phyloP scores from a whole-genome alignment of 305 asterid genomes.

The Euphrasia arctica region DNA sequence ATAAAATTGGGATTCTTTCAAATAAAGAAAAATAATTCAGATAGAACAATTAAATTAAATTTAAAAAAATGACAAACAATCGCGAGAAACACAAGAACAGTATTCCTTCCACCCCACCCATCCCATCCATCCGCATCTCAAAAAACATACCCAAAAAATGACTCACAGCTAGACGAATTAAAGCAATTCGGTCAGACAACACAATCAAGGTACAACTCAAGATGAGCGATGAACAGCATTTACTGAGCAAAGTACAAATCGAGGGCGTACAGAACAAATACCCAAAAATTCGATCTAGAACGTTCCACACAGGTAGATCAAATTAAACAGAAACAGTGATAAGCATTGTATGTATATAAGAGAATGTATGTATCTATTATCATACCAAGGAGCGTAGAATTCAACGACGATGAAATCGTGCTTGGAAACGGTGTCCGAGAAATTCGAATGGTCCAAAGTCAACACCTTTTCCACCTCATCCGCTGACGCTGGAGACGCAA shows the following conservation, averaged over 20 bases:
- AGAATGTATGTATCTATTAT: not conserved
- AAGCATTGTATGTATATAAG: too few species aligned
- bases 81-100: too few species aligned
- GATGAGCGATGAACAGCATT: constrained; percentile 15
- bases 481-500: constrained; percentile 36
- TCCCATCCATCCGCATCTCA: not conserved
- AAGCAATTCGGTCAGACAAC: not conserved
- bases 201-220: constrained; percentile 12
- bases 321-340: too few species aligned
- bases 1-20: too few species aligned
- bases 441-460: constrained; percentile 67
- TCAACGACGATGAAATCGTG: constrained; percentile 63
- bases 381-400: constrained; percentile 78
- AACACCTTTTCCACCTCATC: constrained; percentile 52
- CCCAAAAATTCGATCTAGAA: constrained; percentile 20
- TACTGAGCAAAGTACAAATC: constrained; percentile 17
- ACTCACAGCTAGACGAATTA: constrained; percentile 5
- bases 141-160: not conserved
- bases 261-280: not conserved
- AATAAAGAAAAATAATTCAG: too few species aligned
- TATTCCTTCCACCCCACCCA: not conserved
- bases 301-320: not conserved
- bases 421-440: constrained; percentile 45
- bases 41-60: too few species aligned
- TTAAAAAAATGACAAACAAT: not conserved